Conservation (phyloP, 208 protist species). For the Wallacemonas rigidus region DNA sequence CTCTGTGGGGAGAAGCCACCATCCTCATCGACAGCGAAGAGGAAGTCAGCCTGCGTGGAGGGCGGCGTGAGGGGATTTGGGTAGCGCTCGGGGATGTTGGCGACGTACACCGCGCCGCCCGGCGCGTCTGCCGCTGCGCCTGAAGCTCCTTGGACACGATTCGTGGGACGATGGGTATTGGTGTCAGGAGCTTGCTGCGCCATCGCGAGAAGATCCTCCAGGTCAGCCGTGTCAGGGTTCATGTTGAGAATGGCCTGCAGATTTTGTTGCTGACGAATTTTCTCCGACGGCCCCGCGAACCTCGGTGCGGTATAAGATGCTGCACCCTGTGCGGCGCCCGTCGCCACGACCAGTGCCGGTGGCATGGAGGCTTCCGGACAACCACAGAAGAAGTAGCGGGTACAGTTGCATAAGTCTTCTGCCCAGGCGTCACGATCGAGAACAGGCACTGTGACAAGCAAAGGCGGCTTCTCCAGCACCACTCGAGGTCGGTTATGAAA, state of each 20-base stretch:
- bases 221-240: not conserved
- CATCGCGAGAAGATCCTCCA: slow-evolving; percentile 12
- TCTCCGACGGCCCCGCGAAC: slow-evolving; percentile 3
- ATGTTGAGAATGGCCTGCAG: not conserved
- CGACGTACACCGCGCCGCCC: no score
- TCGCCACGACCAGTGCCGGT: not conserved
- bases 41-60: no score
- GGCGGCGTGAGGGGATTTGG: no score
- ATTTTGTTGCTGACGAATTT: slow-evolving; percentile 4
- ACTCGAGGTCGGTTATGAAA: slow-evolving; percentile 41
- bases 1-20: no score
- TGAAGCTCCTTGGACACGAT: no score
- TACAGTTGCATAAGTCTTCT: slow-evolving; percentile 31
- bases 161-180: not conserved
- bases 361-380: not conserved
- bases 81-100: no score
- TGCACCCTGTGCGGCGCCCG: no score
- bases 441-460: slow-evolving; percentile 32
- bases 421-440: slow-evolving; percentile 37
- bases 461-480: slow-evolving; percentile 25
- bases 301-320: not conserved
- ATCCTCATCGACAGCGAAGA: no score
- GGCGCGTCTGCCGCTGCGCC: no score
- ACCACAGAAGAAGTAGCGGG: slow-evolving; percentile 17
- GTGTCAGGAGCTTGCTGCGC: not conserved